Conservation (phyloP, 2,329 filamentous ascomycete species). For the Fusarium setosum region DNA sequence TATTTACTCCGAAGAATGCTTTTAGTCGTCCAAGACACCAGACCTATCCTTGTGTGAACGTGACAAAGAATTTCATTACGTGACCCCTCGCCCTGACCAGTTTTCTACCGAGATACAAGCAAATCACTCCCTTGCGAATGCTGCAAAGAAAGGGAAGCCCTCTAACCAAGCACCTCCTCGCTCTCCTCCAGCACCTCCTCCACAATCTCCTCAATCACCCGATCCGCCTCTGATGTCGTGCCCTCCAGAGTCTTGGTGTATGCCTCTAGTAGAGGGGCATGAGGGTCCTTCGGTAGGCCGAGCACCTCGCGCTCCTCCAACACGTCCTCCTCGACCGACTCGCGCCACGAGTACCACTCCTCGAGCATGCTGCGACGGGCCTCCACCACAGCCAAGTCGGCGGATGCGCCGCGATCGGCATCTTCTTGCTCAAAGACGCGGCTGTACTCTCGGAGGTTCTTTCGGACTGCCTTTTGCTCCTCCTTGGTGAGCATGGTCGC, state of each 20-base stretch:
- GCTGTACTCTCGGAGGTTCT: slow-evolving; percentile 97
- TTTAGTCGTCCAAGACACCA: slow-evolving; percentile 34
- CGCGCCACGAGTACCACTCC: slow-evolving; percentile 91
- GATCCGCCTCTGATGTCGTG: slow-evolving; percentile 73
- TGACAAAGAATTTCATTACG: slow-evolving; percentile 48
- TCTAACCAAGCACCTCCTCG: slow-evolving; percentile 75
- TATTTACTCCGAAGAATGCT: slow-evolving; percentile 35
- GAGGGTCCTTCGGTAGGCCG: slow-evolving; percentile 74
- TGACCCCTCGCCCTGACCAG: slow-evolving; percentile 46
- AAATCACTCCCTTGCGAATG: slow-evolving; percentile 46
- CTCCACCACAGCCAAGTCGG: slow-evolving; percentile 94
- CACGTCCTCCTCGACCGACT: slow-evolving; percentile 77
- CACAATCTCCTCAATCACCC: slow-evolving; percentile 88
- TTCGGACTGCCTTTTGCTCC: slow-evolving; percentile 97
- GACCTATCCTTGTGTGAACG: slow-evolving; percentile 38
- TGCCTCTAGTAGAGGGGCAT: slow-evolving; percentile 70
- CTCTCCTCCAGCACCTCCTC: slow-evolving; percentile 87
- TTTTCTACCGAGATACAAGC: slow-evolving; percentile 49
- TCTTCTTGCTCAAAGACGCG: slow-evolving; percentile 96
- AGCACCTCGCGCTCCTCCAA: slow-evolving; percentile 75
- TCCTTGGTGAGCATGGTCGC: slow-evolving; percentile 93
- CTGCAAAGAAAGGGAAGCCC: slow-evolving; percentile 39
- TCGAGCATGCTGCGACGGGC: slow-evolving; percentile 82
- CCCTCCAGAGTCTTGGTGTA: slow-evolving; percentile 64
- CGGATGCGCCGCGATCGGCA: slow-evolving; percentile 90